Conservation (phyloP, 495 filamentous ascomycete genomes). For the Talaromyces liani region DNA sequence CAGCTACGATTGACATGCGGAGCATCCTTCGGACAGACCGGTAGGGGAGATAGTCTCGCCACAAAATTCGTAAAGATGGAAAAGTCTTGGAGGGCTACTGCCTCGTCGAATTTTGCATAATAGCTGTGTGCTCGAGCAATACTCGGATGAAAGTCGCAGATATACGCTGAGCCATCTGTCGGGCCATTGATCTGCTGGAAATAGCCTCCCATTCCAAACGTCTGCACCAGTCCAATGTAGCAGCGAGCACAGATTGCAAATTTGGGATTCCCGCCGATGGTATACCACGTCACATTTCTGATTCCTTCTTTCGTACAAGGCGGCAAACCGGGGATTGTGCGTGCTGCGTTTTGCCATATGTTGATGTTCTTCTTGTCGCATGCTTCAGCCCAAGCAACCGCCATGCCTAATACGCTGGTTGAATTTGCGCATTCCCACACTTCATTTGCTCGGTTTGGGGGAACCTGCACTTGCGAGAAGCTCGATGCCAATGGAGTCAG, state of each 20-base stretch:
- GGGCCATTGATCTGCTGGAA: conserved; percentile 20
- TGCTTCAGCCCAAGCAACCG: conserved; percentile 19
- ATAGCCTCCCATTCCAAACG: conserved; percentile 19
- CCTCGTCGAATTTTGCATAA: conserved; percentile 16
- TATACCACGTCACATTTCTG: conserved; percentile 25
- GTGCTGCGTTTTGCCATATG: conserved; percentile 8
- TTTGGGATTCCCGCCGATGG: conserved; percentile 16
- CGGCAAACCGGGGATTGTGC: background rate
- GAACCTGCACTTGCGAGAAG: conserved; percentile 1
- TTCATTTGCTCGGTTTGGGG: background rate
- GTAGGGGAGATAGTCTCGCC: conserved; percentile 17
- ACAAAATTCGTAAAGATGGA: conserved; percentile 15
- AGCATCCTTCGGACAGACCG: conserved; percentile 21
- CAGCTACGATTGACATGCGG: conserved; percentile 20
- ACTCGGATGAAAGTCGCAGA: conserved; percentile 12
- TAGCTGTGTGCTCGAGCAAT: conserved; percentile 14
- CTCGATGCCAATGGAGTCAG: conserved; percentile 7
- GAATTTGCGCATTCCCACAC: conserved; percentile 16
- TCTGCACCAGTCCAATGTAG: conserved; percentile 20
- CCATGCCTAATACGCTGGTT: conserved; percentile 17
- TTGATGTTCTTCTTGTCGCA: conserved; percentile 18
- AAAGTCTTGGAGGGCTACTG: conserved; percentile 13
- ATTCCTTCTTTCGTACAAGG: conserved; percentile 20
- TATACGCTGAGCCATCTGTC: conserved; percentile 13
- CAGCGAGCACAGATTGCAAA: conserved; percentile 30